Evolutionary conservation across 257 asterid genomes (phyloP).

Genomic region (Solanum chilense): DNA sequence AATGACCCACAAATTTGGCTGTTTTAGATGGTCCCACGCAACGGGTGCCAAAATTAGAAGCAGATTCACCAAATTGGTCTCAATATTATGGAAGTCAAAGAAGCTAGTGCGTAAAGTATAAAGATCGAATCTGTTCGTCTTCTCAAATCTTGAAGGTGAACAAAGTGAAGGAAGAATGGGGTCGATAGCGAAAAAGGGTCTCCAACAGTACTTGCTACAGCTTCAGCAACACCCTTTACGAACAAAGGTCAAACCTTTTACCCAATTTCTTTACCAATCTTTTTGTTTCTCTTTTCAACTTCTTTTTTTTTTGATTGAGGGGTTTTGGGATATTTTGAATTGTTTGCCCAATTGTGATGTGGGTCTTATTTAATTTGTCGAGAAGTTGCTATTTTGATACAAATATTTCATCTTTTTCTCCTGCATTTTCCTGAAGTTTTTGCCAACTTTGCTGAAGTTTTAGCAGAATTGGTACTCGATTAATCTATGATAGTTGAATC

Average conservation of each 20-base stretch:
- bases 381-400: neutral
- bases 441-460: neutral
- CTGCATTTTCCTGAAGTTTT: neutral
- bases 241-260: conserved; percentile 53
- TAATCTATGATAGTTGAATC: neutral
- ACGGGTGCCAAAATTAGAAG: neutral
- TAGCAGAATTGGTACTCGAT: neutral
- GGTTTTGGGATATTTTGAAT: neutral
- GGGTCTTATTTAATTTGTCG: neutral
- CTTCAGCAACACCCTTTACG: conserved; percentile 81
- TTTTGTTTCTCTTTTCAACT: neutral
- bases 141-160: neutral
- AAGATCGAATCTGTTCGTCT: neutral
- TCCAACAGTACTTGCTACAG: conserved; percentile 58
- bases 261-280: neutral
- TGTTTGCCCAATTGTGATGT: neutral
- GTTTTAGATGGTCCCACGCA: neutral
- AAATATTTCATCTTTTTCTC: neutral
- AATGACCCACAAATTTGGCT: neutral
- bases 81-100: neutral
- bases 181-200: conserved; percentile 58
- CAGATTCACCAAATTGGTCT: neutral
- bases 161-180: conserved; percentile 23
- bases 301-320: neutral
- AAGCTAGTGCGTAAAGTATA: neutral